A percentile compares a stretch with the other conserved stretches of the same genome.
Evolutionary conservation across 345 rosid genomes (phyloP).

Genomic region (Eucalyptus dawsonii): DNA sequence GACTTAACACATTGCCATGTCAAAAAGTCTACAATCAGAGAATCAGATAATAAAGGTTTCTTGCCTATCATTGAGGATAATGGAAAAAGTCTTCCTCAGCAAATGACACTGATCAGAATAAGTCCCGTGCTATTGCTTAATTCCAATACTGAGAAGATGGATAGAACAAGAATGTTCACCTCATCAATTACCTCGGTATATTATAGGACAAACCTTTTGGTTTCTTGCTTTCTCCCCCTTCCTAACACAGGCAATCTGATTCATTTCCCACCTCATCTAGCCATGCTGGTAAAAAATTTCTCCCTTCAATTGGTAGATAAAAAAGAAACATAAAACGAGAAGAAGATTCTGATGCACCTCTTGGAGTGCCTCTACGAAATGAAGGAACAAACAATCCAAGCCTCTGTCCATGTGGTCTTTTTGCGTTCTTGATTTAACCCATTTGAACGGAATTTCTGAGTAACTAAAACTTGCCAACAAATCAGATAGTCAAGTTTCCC

Average conservation of each 20-base stretch:
- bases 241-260: not conserved
- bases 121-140: not conserved
- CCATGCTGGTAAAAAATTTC: not conserved
- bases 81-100: not conserved
- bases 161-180: not conserved
- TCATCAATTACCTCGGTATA: not conserved
- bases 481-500: not conserved
- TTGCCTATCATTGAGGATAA: not conserved
- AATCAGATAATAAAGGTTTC: not conserved
- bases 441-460: not conserved
- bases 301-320: not conserved
- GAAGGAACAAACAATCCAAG: not conserved
- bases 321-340: not conserved
- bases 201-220: not conserved
- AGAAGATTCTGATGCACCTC: not conserved
- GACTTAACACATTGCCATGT: not conserved
- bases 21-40: not conserved
- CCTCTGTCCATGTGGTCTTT: not conserved
- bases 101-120: not conserved
- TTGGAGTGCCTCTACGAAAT: not conserved
- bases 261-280: not conserved
- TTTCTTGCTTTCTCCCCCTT: not conserved
- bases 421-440: not conserved
- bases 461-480: not conserved
- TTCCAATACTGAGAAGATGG: not conserved